Evolutionary conservation across 1,139 yeast genomes (phyloP), one percentile per base, ranked within the genome.

Genomic region (Yamadazyma siamensis): DNA sequence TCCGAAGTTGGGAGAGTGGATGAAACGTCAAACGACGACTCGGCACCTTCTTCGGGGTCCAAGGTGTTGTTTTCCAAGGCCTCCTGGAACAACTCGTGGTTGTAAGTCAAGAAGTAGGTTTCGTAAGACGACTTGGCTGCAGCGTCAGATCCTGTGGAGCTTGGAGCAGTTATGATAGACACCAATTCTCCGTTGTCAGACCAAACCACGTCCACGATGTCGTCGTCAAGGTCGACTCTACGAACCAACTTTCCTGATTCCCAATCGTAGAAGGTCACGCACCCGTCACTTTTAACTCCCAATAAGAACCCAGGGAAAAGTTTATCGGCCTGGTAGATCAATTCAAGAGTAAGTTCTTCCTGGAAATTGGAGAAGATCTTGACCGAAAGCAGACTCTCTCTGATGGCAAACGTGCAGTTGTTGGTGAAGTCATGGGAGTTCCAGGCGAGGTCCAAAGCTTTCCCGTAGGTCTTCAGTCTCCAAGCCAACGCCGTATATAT

Each of bases 401-500:
- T 75, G 33, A 88, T 76, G 18, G 96, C 98, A 61, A 77, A 91
- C 41, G 80, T 71, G 49, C 86, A 83, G 13, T 94, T 80, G 35
- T 67, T 68, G 4, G 72, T 55, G 27, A 55, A 49, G 59, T 91
- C 97, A 43, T 82, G 85, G 26, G 94, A 81, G 50, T 68, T 65
- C 99, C 99, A 91, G 25, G 79, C 95, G 58, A 94, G 88, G 52
- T 88, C 96, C 36, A 79, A 65, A 11, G 95, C 96, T 36, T 78
- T 74, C 41, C 97, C 98, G 57, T 86, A 91, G 30, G 89, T 75
- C 62, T 88, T 91, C 47, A 94, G 88, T 65, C 98, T 79, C 98
- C 98, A 91, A 2, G 97, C 97, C 50, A 94, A 75, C 1, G 98
- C 94, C 6, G 97, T 88, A 64, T 91, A 94, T 35, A 94, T 82